A percentile compares a stretch with the other conserved stretches of the same genome.
Conservation (phyloP, 495 filamentous ascomycete genomes). For the Neurospora hispaniola region DNA sequence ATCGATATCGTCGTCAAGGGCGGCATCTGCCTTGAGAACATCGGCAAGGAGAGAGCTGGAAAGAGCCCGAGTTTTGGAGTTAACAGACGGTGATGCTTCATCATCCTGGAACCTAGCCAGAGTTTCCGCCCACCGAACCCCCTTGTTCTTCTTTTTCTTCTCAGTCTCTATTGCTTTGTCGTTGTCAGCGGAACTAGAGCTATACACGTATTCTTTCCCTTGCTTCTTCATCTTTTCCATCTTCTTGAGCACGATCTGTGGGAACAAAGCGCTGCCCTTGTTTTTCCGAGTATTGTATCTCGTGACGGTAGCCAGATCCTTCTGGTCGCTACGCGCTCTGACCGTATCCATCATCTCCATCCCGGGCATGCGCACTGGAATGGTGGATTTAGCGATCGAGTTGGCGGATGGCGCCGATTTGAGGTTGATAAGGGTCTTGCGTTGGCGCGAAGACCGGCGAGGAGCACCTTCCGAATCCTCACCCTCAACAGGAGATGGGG, state of each 20-base stretch:
- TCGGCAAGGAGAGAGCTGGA: conserved; percentile 12
- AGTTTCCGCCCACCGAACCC: conserved; percentile 20
- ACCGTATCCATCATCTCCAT: conserved; percentile 17
- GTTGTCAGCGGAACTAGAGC: background rate
- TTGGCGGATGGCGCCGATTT: conserved; percentile 22
- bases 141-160: conserved; percentile 13
- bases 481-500: conserved; percentile 1
- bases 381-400: conserved; percentile 19
- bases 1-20: conserved; percentile 5
- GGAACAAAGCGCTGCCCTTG: conserved; percentile 32
- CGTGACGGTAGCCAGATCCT: conserved; percentile 38
- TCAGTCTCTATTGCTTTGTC: background rate
- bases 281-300: conserved; percentile 45
- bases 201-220: background rate
- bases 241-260: conserved; percentile 19
- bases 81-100: background rate
- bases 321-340: conserved; percentile 33
- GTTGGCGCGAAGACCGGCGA: conserved; percentile 20
- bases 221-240: conserved; percentile 24
- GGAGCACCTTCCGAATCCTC: conserved; percentile 6
- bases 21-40: conserved; percentile 4
- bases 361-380: conserved; percentile 21
- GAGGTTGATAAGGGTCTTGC: conserved; percentile 16
- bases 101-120: conserved; percentile 18
- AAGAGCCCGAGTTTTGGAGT: conserved; percentile 2